A percentile compares a stretch with the other conserved stretches of the same genome.
Conservation (phyloP, 2,329 filamentous ascomycete species). For the Scedosporium boydii region DNA sequence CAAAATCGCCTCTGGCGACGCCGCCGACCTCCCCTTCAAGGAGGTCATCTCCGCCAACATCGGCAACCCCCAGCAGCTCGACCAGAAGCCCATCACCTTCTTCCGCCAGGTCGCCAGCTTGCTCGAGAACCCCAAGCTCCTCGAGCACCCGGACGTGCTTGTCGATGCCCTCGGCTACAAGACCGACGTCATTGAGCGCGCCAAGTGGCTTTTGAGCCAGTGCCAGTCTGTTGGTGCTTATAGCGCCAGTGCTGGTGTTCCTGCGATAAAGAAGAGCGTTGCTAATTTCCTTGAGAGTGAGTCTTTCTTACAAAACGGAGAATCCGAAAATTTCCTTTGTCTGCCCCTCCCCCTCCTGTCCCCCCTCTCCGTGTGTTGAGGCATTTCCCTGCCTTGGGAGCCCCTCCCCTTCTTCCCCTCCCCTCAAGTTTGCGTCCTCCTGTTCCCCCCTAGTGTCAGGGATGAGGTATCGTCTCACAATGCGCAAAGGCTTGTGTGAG, state of each 20-base stretch:
- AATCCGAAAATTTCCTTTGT: background rate
- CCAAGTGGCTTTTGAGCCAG: conserved; percentile 68
- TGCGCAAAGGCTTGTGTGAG: too few species aligned
- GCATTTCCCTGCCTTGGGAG: too few species aligned
- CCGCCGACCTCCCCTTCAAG: conserved; percentile 63
- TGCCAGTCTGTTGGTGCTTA: conserved; percentile 93
- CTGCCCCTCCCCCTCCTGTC: background rate
- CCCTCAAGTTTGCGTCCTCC: too few species aligned
- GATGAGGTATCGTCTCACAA: too few species aligned
- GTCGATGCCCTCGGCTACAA: conserved; percentile 73
- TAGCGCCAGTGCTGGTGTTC: conserved; percentile 84
- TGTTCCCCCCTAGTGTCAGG: too few species aligned
- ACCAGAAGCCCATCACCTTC: conserved; percentile 98
- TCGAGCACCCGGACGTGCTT: conserved; percentile 77
- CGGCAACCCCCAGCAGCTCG: conserved; percentile 95
- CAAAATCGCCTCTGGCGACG: conserved; percentile 51
- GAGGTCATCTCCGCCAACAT: conserved; percentile 96
- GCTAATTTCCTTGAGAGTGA: conserved; percentile 84
- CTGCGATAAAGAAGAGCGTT: conserved; percentile 78
- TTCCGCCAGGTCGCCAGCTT: conserved; percentile 94
- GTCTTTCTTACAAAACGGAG: conserved; percentile 17
- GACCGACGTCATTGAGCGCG: conserved; percentile 77
- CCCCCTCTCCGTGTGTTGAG: conserved; percentile 3
- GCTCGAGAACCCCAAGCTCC: conserved; percentile 77
- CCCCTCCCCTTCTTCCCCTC: too few species aligned